Evolutionary conservation across 2,329 filamentous ascomycete species (phyloP), one percentile per base, ranked within the genome.

Genomic region (Plenodomus tracheiphilus): DNA sequence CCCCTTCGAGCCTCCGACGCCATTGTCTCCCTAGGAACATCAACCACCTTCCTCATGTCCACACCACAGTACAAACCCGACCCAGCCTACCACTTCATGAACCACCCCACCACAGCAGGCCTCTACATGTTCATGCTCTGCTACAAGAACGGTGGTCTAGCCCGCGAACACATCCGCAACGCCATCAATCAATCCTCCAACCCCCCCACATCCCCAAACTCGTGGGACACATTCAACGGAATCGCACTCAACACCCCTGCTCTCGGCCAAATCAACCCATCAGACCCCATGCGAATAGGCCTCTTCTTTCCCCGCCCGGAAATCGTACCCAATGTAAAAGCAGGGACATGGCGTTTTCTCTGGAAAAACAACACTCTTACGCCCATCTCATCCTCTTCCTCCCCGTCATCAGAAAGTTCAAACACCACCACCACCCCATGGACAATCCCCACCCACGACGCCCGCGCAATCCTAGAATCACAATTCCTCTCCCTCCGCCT

Each of bases 61-160:
- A 97, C 94, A 4, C 86, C 90, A n/a, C 81, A 84, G 63, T 97
- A 96, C 80, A 87, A 87, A 70, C 91, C 94, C 2, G 87, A 97
- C 67, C 89, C 91, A 2, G 84, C 88, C 6, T 96, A 96, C 68
- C 94, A 99, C 77, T 96, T 97, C 80, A 95, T 97, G 83, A 96
- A 97, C 77, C 92, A 97, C 74, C 94, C 94, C 1, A 94, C 91
- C 38, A 96, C 91, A 1, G 78, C 86, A 0, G 91, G 89, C 1
- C 83, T 97, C 51, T 97, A 96, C 81, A 97, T 99, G 94, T 97
- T 99, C 75, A 99, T 99, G 94, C 85, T 99, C 30, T 99, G 94
- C 81, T 99, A 97, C 80, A 97, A 97, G 76, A 99, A 99, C 75
- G 94, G 94, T 60, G 91, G 91, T 2, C 84, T 97, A 1, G 93